phyloP scores from a whole-genome alignment of 352 stramenopile genomes.

The Pythium folliculosum region DNA sequence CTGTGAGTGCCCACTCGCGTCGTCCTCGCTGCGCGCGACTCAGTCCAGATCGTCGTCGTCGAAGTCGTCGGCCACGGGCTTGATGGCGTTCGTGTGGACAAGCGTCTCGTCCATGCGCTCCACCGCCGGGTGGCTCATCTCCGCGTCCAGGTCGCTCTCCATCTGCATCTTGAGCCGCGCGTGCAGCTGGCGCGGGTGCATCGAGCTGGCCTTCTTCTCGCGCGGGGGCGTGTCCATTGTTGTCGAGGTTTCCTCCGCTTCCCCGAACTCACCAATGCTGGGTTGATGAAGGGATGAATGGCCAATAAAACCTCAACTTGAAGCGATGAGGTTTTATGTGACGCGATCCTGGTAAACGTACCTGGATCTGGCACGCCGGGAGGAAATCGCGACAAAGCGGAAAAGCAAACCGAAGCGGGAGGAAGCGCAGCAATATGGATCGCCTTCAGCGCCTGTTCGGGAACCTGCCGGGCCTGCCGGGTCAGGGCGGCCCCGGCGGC shows the following conservation, averaged over 20 bases:
- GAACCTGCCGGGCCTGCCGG: slow-evolving; percentile 75
- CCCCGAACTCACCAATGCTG: not conserved
- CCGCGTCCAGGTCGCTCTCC: slow-evolving; percentile 64
- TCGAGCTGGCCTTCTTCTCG: slow-evolving; percentile 38
- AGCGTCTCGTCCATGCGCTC: slow-evolving; percentile 53
- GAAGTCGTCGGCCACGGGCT: slow-evolving; percentile 68
- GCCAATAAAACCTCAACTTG: slow-evolving; percentile 31
- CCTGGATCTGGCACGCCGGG: slow-evolving; percentile 17
- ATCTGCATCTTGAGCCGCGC: slow-evolving; percentile 76
- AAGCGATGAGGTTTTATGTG: slow-evolving; percentile 31
- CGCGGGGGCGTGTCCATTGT: slow-evolving; percentile 71
- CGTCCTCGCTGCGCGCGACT: slow-evolving; percentile 1
- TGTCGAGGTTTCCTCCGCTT: not conserved
- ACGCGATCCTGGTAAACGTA: slow-evolving; percentile 24
- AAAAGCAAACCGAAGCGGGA: slow-evolving; percentile 20
- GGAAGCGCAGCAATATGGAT: slow-evolving; percentile 52
- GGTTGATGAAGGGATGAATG: slow-evolving; percentile 5
- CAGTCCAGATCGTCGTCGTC: slow-evolving; percentile 79
- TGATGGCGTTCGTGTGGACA: slow-evolving; percentile 59
- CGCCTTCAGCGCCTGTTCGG: slow-evolving; percentile 86
- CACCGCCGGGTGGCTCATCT: slow-evolving; percentile 50
- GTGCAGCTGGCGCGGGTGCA: slow-evolving; percentile 58
- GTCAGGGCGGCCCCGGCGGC: slow-evolving; percentile 63
- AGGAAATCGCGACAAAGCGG: slow-evolving; percentile 11
- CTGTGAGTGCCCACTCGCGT: too few species aligned